phyloP scores from a whole-genome alignment of 805 yeast genomes.

The Grigorovia jiainica region DNA sequence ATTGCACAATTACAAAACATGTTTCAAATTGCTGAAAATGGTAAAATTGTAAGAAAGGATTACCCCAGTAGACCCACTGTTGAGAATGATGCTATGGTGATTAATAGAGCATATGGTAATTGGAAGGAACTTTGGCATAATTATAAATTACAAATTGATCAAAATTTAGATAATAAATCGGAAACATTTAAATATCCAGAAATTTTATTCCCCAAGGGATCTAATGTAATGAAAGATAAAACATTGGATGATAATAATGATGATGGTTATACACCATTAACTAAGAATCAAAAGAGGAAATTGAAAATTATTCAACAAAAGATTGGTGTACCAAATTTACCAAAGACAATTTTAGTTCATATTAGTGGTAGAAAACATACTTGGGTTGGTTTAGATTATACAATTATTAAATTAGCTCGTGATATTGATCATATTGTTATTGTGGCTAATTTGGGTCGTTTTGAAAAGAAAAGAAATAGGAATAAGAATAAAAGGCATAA shows the following conservation, averaged over 20 bases:
- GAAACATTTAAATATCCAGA: slow-evolving; percentile 16
- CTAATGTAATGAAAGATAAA: slow-evolving; percentile 1
- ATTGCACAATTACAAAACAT: slow-evolving; percentile 5
- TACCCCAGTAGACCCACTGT: slow-evolving; percentile 29
- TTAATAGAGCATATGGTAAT: slow-evolving; percentile 16
- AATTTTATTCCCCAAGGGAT: slow-evolving; percentile 9
- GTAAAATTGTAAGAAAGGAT: slow-evolving; percentile 26
- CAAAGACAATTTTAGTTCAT: slow-evolving; percentile 51
- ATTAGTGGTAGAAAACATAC: slow-evolving; percentile 66
- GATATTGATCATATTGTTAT: slow-evolving; percentile 62
- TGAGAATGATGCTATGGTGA: slow-evolving; percentile 22
- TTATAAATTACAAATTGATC: slow-evolving; percentile 11
- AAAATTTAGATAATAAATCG: slow-evolving; percentile 12
- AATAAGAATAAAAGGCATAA: no score
- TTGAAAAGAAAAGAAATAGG: neutral
- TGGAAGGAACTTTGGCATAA: slow-evolving; percentile 19
- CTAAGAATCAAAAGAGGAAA: slow-evolving; percentile 18
- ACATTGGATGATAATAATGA: slow-evolving; percentile 5
- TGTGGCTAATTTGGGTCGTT: slow-evolving; percentile 33
- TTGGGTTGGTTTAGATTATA: slow-evolving; percentile 77
- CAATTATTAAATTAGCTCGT: slow-evolving; percentile 42
- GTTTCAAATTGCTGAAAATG: slow-evolving; percentile 23
- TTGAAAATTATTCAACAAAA: slow-evolving; percentile 14
- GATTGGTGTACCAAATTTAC: slow-evolving; percentile 19
- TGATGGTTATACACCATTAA: slow-evolving; percentile 17